Conservation (phyloP, 78 protist genomes). For the Cavenderia fasciculata region DNA sequence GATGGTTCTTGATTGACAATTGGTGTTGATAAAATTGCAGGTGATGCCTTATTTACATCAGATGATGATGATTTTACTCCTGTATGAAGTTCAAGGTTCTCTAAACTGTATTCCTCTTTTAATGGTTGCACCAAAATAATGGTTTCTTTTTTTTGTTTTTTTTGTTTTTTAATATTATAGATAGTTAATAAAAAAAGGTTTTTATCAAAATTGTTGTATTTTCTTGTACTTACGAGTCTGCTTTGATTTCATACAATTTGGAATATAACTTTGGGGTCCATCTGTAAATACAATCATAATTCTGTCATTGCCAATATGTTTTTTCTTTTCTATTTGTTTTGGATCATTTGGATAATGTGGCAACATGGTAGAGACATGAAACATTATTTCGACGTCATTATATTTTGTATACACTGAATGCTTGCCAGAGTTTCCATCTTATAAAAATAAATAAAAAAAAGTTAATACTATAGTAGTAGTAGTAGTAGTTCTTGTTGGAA, state of each 20-base stretch:
- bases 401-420: constrained; percentile 79
- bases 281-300: constrained; percentile 76
- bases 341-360: constrained; percentile 83
- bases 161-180: background rate
- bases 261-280: constrained; percentile 57
- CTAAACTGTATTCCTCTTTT: no score
- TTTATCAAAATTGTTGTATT: no score
- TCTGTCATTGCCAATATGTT: constrained; percentile 80
- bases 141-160: constrained; percentile 27
- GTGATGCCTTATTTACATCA: background rate
- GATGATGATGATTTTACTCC: background rate
- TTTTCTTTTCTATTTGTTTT: constrained; percentile 81
- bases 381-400: constrained; percentile 86
- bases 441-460: background rate
- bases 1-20: background rate
- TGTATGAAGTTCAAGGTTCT: constrained; percentile 4
- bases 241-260: constrained; percentile 67
- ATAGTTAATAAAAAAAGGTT: background rate
- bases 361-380: constrained; percentile 86
- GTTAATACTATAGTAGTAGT: no score
- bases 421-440: constrained; percentile 75
- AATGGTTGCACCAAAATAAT: constrained; percentile 59
- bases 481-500: no score
- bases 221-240: constrained; percentile 61
- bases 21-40: background rate